Conservation (phyloP, 805 yeast genomes). For the Wickerhamiella brachini region DNA sequence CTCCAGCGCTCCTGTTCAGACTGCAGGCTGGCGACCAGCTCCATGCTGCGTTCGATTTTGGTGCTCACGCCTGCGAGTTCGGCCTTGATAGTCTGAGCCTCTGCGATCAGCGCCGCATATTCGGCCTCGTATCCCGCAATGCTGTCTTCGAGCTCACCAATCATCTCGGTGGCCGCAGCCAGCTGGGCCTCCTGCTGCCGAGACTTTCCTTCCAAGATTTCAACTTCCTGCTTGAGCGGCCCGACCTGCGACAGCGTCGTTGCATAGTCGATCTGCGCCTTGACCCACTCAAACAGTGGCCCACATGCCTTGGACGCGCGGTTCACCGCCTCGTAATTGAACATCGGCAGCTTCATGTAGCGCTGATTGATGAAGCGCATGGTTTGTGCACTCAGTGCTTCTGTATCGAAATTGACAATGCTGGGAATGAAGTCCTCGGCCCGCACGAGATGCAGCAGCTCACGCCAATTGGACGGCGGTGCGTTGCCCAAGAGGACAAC, state of each 20-base stretch:
- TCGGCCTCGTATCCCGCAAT: conserved; percentile 53
- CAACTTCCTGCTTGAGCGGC: conserved; percentile 63
- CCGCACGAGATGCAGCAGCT: conserved; percentile 66
- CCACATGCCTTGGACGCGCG: conserved; percentile 95
- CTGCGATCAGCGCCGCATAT: conserved; percentile 65
- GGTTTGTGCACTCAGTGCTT: conserved; percentile 40
- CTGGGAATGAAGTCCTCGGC: conserved; percentile 77
- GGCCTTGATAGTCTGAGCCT: conserved; percentile 56
- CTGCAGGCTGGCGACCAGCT: conserved; percentile 48
- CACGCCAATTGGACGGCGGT: conserved; percentile 52
- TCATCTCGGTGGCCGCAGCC: conserved; percentile 70
- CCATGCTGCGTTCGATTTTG: conserved; percentile 49
- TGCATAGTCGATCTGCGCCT: conserved; percentile 75
- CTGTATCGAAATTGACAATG: conserved; percentile 60
- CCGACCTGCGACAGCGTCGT: conserved; percentile 54
- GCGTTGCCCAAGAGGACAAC: conserved; percentile 67
- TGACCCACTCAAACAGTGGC: conserved; percentile 77
- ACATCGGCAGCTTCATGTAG: conserved; percentile 51
- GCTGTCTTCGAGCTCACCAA: conserved; percentile 52
- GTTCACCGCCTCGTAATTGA: conserved; percentile 57
- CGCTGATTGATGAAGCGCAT: conserved; percentile 41
- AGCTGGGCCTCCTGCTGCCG: conserved; percentile 30
- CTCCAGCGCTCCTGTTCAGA: conserved; percentile 67
- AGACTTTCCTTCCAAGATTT: conserved; percentile 47
- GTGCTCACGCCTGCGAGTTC: conserved; percentile 51